Evolutionary conservation across 139 green algal species (phyloP).

Genomic region (Mychonastes homosphaera): DNA sequence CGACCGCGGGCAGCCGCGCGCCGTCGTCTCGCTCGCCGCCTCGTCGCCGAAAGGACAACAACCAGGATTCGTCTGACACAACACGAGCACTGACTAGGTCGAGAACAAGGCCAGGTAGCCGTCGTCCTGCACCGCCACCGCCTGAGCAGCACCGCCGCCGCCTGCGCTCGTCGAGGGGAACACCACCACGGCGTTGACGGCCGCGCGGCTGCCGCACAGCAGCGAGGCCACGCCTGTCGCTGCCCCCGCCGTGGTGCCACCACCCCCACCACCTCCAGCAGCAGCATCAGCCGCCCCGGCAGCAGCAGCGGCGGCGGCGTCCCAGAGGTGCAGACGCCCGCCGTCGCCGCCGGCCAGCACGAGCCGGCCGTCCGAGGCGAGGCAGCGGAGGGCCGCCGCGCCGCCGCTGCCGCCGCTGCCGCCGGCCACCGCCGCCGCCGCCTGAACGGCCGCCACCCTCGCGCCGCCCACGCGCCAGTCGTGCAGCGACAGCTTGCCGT

Average conservation of each 20-base stretch:
- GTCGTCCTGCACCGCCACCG: constrained; percentile 27
- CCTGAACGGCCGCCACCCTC: too few species aligned
- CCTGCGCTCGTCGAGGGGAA: background rate
- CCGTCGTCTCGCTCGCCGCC: too few species aligned
- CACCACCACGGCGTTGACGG: constrained; percentile 29
- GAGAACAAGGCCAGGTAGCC: constrained; percentile 17
- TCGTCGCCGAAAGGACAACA: too few species aligned
- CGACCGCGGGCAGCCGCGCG: too few species aligned
- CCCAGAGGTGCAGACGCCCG: constrained; percentile 49
- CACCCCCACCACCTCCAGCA: constrained; percentile 15
- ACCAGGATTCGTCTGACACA: too few species aligned
- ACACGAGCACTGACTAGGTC: too few species aligned
- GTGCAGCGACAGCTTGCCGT: constrained; percentile 39
- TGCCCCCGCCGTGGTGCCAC: background rate
- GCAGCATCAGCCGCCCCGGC: constrained; percentile 3
- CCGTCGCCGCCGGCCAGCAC: constrained; percentile 41
- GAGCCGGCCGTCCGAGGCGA: constrained; percentile 29
- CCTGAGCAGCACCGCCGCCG: background rate
- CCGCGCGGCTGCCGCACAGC: constrained; percentile 6
- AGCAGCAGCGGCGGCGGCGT: constrained; percentile 19
- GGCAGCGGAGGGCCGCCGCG: constrained; percentile 48
- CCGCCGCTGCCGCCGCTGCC: constrained; percentile 19
- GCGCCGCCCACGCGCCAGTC: constrained; percentile 27
- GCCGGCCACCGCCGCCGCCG: background rate
- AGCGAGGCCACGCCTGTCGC: background rate